Evolutionary conservation across 2,329 filamentous ascomycete species (phyloP).

Genomic region (Daldinia sp.): DNA sequence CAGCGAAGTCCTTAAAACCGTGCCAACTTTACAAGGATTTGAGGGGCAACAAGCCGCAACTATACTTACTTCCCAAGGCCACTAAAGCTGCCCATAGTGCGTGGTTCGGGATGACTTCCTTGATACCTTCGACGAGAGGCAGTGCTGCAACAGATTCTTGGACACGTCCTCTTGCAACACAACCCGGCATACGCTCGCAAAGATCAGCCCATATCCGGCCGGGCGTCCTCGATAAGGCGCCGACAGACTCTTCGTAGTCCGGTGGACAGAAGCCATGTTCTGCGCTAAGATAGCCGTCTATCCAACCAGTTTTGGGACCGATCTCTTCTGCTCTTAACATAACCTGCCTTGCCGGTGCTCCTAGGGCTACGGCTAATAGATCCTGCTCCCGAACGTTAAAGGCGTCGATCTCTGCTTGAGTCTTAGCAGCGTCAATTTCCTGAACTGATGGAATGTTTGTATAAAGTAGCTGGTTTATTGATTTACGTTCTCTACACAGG

Average conservation of each 20-base stretch:
- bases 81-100: slow-evolving; percentile 63
- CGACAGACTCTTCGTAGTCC: slow-evolving; percentile 59
- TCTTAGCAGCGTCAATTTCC: slow-evolving; percentile 52
- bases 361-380: slow-evolving; percentile 60
- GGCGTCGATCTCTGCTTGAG: slow-evolving; percentile 52
- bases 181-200: slow-evolving; percentile 62
- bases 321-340: slow-evolving; percentile 62
- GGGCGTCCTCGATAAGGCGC: slow-evolving; percentile 56
- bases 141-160: slow-evolving; percentile 59
- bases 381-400: slow-evolving; percentile 58
- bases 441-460: slow-evolving; percentile 53
- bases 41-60: background rate
- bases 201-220: slow-evolving; percentile 64
- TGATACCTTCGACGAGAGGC: slow-evolving; percentile 58
- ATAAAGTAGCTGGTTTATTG: slow-evolving; percentile 59
- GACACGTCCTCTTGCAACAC: slow-evolving; percentile 58
- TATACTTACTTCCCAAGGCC: slow-evolving; percentile 51
- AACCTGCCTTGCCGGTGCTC: slow-evolving; percentile 62
- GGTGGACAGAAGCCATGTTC: slow-evolving; percentile 62
- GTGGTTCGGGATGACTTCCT: slow-evolving; percentile 59
- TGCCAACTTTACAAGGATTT: background rate
- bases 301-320: slow-evolving; percentile 60
- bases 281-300: slow-evolving; percentile 60
- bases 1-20: background rate
- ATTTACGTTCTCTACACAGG: slow-evolving; percentile 52